A percentile compares a stretch with the other conserved stretches of the same genome.
Conservation (phyloP, 768 basidiomycete species). For the Boletus bicolor region DNA sequence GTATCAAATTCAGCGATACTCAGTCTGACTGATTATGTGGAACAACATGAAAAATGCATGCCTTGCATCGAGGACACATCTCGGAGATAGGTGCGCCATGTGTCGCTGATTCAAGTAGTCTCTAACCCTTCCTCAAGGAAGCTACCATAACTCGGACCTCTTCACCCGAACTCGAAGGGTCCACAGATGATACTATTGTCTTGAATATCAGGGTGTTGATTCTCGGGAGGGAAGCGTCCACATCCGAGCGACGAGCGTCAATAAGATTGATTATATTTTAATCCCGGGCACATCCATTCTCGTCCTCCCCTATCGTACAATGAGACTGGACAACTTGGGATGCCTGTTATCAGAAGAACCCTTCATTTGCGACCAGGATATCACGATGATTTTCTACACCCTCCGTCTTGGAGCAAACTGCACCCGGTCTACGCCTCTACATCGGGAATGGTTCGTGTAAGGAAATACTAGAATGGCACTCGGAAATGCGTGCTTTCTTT, state of each 20-base stretch:
- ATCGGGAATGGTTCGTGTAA: not conserved
- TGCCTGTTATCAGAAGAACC: not conserved
- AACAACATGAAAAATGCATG: not conserved
- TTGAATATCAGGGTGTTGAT: not conserved
- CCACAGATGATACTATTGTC: not conserved
- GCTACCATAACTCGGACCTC: not conserved
- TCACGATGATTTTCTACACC: not conserved
- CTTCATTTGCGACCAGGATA: not conserved
- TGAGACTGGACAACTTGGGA: not conserved
- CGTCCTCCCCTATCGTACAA: not conserved
- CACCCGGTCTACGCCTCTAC: not conserved
- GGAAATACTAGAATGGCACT: not conserved
- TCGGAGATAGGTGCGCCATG: not conserved
- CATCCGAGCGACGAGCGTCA: not conserved
- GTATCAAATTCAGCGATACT: not conserved
- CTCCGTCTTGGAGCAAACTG: not conserved
- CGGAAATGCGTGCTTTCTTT: not conserved
- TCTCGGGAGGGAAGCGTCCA: not conserved
- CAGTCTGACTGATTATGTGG: not conserved
- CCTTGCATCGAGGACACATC: not conserved
- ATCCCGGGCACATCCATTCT: not conserved
- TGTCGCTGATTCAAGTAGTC: slow-evolving; percentile 1
- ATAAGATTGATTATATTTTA: not conserved
- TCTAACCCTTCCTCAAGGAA: not conserved
- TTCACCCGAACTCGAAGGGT: not conserved